Evolutionary conservation across 2,329 filamentous ascomycete species (phyloP).

Genomic region (Sphaerulina populicola): DNA sequence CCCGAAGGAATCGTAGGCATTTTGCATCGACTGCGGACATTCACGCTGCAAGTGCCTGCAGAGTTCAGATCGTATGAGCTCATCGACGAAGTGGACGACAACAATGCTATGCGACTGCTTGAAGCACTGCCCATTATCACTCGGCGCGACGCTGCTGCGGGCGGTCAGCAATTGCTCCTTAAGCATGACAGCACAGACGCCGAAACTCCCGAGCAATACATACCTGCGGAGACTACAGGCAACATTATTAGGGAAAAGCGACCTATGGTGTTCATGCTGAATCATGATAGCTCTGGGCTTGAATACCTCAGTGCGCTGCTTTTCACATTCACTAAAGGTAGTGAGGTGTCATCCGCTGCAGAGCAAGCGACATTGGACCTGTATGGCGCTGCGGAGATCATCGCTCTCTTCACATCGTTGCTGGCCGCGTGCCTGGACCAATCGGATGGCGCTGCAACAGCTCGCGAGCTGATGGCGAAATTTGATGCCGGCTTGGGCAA

Average conservation of each 20-base stretch:
- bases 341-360: constrained; percentile 18
- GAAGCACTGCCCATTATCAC: constrained; percentile 57
- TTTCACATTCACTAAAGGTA: constrained; percentile 56
- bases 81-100: constrained; percentile 76
- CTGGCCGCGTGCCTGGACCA: constrained; percentile 39
- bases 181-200: constrained; percentile 3
- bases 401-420: constrained; percentile 64
- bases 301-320: constrained; percentile 70
- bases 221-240: constrained; percentile 54
- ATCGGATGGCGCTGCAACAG: constrained; percentile 30
- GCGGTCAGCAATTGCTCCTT: constrained; percentile 3
- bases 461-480: constrained; percentile 43
- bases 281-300: constrained; percentile 66
- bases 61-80: constrained; percentile 68
- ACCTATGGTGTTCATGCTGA: constrained; percentile 67
- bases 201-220: constrained; percentile 2
- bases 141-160: constrained; percentile 2
- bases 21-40: constrained; percentile 59
- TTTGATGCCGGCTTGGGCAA: constrained; percentile 45
- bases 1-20: constrained; percentile 28
- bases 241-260: constrained; percentile 70
- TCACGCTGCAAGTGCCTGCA: constrained; percentile 69
- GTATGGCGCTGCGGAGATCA: constrained; percentile 62
- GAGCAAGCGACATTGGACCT: constrained; percentile 37
- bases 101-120: constrained; percentile 64